Percentiles rank a stretch among this genome's conserved stretches.
phyloP scores from a whole-genome alignment of 768 basidiomycete species.

The Trametes gibbosa region DNA sequence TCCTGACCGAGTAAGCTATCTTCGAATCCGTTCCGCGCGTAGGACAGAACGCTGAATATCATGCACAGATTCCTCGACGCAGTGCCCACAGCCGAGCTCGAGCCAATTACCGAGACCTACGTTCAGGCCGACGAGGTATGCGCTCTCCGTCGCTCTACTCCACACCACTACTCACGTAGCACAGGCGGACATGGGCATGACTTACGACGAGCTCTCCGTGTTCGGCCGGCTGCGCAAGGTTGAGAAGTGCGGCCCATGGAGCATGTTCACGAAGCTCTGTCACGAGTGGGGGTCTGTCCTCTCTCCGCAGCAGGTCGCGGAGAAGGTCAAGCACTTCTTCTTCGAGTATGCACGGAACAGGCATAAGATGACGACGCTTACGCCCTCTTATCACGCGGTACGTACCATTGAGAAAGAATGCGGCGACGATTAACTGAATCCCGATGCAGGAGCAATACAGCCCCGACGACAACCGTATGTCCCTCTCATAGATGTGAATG shows the following conservation, averaged over 20 bases:
- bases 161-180: not conserved
- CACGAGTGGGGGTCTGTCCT: constrained; percentile 89
- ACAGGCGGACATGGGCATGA: constrained; percentile 99
- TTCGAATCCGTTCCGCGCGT: constrained; percentile 1
- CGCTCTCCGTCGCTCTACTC: not conserved
- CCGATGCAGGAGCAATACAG: constrained; percentile 82
- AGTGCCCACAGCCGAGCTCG: constrained; percentile 92
- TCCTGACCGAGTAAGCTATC: constrained; percentile 62
- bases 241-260: constrained; percentile 97
- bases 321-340: constrained; percentile 97
- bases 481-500: not conserved
- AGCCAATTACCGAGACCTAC: constrained; percentile 92
- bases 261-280: constrained; percentile 93
- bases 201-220: constrained; percentile 92
- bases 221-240: constrained; percentile 93
- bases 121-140: constrained; percentile 92
- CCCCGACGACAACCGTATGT: constrained; percentile 91
- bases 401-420: constrained; percentile 31
- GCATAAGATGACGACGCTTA: constrained; percentile 98
- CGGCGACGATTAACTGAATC: not conserved
- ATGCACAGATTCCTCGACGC: constrained; percentile 79
- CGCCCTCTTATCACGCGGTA: constrained; percentile 91
- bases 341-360: constrained; percentile 95
- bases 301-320: constrained; percentile 87
- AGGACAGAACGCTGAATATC: not conserved